These are phyloP conservation scores for Fragaria iinumae DNA, from an alignment of 306 rosid genomes.

Conservation along the genomic window DNA sequence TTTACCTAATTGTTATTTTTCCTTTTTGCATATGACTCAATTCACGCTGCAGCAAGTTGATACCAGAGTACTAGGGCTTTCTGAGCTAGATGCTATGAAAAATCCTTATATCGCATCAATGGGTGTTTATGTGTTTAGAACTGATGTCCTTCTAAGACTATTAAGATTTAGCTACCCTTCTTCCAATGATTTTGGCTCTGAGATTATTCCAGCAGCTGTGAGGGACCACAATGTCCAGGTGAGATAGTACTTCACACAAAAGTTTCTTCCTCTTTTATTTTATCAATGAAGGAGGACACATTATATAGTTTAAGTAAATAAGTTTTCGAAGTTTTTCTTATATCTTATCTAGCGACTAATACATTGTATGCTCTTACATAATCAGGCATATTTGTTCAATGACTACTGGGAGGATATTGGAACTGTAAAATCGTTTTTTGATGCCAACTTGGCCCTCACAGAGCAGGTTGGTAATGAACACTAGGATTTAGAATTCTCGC, in stretches of 20 bases:
- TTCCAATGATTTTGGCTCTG: conserved; percentile 91
- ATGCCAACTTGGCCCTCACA: conserved; percentile 89
- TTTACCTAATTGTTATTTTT: conserved; percentile 2
- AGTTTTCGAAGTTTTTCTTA: background rate
- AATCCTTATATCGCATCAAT: conserved; percentile 90
- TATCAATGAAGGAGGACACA: background rate
- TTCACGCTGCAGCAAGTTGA: conserved; percentile 75
- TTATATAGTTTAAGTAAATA: background rate
- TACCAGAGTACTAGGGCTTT: conserved; percentile 74
- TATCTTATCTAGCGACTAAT: background rate
- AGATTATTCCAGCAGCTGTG: conserved; percentile 91
- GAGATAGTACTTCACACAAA: conserved; percentile 25
- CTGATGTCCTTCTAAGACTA: conserved; percentile 74
- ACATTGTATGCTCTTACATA: conserved; percentile 19
- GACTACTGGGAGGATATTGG: conserved; percentile 99
- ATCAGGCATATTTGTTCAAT: conserved; percentile 86
- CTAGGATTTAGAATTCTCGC: background rate
- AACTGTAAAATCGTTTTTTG: conserved; percentile 86
- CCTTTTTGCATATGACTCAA: background rate
- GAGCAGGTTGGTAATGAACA: conserved; percentile 55
- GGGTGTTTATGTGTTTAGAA: conserved; percentile 90
- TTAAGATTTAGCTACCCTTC: conserved; percentile 61
- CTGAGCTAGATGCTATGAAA: conserved; percentile 58
- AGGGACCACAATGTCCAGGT: conserved; percentile 84
- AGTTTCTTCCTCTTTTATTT: conserved; percentile 1